Evolutionary conservation across 768 basidiomycete species (phyloP).

Genomic region (Mycena vulgaris): DNA sequence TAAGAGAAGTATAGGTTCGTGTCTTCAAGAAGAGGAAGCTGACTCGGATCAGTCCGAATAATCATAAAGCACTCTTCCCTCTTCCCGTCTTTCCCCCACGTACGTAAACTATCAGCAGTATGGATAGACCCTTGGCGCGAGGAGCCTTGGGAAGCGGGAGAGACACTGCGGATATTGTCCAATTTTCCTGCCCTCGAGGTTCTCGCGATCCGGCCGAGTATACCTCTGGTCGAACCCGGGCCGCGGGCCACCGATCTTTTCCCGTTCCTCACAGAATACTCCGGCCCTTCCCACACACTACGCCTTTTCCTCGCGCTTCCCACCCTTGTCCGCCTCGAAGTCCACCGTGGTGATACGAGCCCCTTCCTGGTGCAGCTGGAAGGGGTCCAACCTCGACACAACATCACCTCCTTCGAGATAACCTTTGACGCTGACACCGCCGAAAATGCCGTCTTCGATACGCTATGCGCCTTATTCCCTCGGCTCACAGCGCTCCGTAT

Average conservation of each 20-base stretch:
- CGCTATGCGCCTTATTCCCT: conserved; percentile 1
- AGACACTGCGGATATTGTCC: too few relatives aligned
- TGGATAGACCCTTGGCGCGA: background rate
- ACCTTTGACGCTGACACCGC: background rate
- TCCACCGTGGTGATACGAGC: background rate
- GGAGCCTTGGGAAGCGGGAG: background rate
- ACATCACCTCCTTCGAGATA: background rate
- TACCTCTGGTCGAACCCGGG: background rate
- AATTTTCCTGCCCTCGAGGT: conserved; percentile 9
- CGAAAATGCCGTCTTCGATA: background rate
- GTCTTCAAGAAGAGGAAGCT: too few relatives aligned
- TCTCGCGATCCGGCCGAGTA: background rate
- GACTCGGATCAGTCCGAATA: too few relatives aligned
- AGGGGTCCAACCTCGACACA: background rate
- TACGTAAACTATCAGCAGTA: background rate
- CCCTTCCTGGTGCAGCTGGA: background rate
- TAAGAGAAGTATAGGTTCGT: too few relatives aligned
- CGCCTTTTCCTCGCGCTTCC: background rate
- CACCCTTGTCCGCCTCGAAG: background rate
- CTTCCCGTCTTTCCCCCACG: conserved; percentile 11
- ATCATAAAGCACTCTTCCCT: too few relatives aligned
- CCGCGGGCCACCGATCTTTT: background rate
- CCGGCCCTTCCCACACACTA: background rate
- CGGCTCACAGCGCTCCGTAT: conserved; percentile 7
- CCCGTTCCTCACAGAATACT: background rate